Evolutionary conservation across 1,139 yeast species (phyloP), one percentile per base, ranked within the genome.

Genomic region (Debaryomycetaceae sp.): DNA sequence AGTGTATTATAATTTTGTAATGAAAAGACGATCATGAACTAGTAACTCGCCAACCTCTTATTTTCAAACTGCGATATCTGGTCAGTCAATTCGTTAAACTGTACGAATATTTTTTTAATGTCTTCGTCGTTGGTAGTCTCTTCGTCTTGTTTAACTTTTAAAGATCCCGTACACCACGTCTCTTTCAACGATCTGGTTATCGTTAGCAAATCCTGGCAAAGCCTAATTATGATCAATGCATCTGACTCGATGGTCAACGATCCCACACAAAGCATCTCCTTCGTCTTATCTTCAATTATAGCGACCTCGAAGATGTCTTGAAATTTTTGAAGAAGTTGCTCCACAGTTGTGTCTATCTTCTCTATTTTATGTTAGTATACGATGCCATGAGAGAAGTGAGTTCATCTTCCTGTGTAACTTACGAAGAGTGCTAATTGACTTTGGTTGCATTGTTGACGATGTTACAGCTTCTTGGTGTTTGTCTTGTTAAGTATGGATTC

Each of bases 121-220:
- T 68, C 67, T 20, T 56, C 54, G 23, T 50, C 51, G 24, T 51
- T 49, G 7, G 51, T 53, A 22, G 53, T 51, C 9, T 59, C 62
- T 13, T 53, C 52, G 6, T 46, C 38, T 3, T 49, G 51, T 1
- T 52, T 52, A 7, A 70, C 75, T 47, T 68, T 72, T 51, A 78
- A 66, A 24, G 81, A 78, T 5, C 81, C 82, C 48, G 80, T 61
- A 36, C 81, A 72, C 85, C 85, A 80, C 2, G 76, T 68, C 53
- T 80, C 85, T 50, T 76, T 74, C 36, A 80, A 55, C 0, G 72
- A 68, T 38, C 80, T 59, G 2, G 83, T 76, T 4, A 80, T 68
- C 0, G 73, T 62, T 13, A 80, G 61, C 23, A 80, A 57, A 45
- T 80, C 84, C 49, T 80, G 81, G 39, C 82, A 73, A 7, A 78